Percentiles rank a stretch among this genome's conserved stretches.
These are phyloP conservation scores for Cutaneotrichosporon daszewskae DNA, from an alignment of 1,284 basidiomycete genomes.

Conservation along the genomic window DNA sequence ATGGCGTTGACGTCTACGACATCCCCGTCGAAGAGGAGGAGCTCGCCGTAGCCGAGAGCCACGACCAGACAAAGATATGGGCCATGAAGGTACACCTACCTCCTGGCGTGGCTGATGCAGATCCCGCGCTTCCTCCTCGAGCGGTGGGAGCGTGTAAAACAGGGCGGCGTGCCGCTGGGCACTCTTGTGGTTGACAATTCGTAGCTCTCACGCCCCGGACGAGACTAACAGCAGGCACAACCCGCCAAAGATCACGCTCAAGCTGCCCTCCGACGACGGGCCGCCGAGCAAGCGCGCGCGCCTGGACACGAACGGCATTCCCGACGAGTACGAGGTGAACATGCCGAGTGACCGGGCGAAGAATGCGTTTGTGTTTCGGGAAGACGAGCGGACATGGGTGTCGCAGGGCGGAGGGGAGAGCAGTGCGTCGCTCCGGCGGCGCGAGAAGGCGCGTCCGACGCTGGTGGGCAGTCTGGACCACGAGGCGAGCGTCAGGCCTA, in stretches of 20 bases:
- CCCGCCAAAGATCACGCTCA: conserved; percentile 14
- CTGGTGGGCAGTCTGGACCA: conserved; percentile 39
- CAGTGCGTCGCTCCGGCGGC: conserved; percentile 22
- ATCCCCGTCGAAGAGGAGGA: conserved; percentile 35
- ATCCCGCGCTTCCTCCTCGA: conserved; percentile 53
- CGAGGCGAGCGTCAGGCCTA: conserved; percentile 39
- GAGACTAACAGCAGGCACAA: conserved; percentile 1
- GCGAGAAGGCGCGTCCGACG: conserved; percentile 33
- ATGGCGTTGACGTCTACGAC: conserved; percentile 17
- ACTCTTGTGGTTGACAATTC: conserved; percentile 51
- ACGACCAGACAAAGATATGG: conserved; percentile 34
- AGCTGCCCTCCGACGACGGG: conserved; percentile 10
- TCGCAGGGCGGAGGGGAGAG: conserved; percentile 7
- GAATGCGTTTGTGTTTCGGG: conserved; percentile 41
- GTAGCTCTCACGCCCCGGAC: conserved; percentile 21
- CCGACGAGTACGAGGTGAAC: conserved; percentile 37
- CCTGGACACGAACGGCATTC: conserved; percentile 28
- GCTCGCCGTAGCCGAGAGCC: conserved; percentile 20
- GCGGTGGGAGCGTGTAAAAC: conserved; percentile 49
- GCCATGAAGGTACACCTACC: conserved; percentile 28
- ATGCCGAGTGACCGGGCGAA: conserved; percentile 31
- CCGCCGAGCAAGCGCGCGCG: conserved; percentile 11
- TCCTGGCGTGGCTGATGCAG: conserved; percentile 13
- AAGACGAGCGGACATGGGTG: conserved; percentile 25
- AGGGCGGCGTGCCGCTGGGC: conserved; percentile 49